Percentiles rank a stretch among this genome's conserved stretches.
Evolutionary conservation across 2,329 filamentous ascomycete species (phyloP).

Genomic region (Fusarium penzigii): DNA sequence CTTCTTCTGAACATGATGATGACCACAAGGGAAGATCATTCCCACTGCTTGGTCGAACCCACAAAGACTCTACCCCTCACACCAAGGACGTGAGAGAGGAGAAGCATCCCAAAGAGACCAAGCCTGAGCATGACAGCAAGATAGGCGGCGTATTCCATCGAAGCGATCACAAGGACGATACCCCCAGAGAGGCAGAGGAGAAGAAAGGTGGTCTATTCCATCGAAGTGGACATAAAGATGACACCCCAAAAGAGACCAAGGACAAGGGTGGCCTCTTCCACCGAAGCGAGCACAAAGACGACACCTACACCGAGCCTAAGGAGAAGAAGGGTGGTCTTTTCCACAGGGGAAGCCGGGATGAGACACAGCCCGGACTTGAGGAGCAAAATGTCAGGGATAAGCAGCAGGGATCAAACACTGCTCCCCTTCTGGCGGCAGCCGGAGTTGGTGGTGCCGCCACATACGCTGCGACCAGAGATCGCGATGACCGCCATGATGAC

Average conservation of each 20-base stretch:
- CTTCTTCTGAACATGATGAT: conserved; percentile 1
- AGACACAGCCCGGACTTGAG: conserved; percentile 1
- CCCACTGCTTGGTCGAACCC: conserved; percentile 10
- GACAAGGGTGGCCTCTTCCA: too few species aligned
- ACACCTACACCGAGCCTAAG: too few species aligned
- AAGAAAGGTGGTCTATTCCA: background rate
- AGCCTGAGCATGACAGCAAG: conserved; percentile 9
- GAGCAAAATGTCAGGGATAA: conserved; percentile 3
- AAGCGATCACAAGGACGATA: conserved; percentile 5
- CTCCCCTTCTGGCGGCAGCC: conserved; percentile 16
- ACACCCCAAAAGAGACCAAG: too few species aligned
- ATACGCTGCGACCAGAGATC: conserved; percentile 11
- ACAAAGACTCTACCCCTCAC: conserved; percentile 3
- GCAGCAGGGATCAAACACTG: conserved; percentile 10
- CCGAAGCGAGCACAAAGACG: too few species aligned
- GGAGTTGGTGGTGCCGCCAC: conserved; percentile 13
- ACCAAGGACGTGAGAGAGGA: conserved; percentile 13
- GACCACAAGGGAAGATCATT: conserved; percentile 17
- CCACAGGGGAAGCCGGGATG: conserved; percentile 10
- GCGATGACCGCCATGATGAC: conserved; percentile 6
- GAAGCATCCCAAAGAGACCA: conserved; percentile 7
- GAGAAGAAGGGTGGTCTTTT: conserved; percentile 3
- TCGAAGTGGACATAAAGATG: too few species aligned
- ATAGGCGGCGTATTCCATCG: conserved; percentile 12
- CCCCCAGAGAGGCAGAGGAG: conserved; percentile 1